These are phyloP conservation scores for Pythium insidiosum DNA, from an alignment of 352 stramenopile genomes.

Conservation along the genomic window DNA sequence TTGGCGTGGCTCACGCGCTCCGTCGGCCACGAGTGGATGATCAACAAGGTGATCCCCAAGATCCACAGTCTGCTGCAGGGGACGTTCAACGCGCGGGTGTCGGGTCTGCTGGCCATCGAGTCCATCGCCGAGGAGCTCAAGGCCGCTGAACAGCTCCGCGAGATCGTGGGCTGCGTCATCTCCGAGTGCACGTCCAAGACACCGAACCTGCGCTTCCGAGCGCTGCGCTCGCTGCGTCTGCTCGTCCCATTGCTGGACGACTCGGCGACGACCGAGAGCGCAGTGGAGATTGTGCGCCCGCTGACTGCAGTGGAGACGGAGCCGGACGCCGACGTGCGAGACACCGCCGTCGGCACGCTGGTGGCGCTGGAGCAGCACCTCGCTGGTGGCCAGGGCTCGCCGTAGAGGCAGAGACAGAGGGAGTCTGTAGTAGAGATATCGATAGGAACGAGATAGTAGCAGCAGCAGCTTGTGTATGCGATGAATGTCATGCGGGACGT, in stretches of 20 bases:
- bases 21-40: slow-evolving; percentile 72
- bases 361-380: slow-evolving; percentile 33
- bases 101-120: slow-evolving; percentile 61
- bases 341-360: slow-evolving; percentile 52
- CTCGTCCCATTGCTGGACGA: slow-evolving; percentile 69
- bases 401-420: no score
- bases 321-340: slow-evolving; percentile 61
- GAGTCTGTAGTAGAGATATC: no score
- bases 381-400: no score
- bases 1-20: slow-evolving; percentile 56
- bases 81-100: slow-evolving; percentile 69
- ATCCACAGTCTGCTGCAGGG: slow-evolving; percentile 56
- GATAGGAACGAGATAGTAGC: no score
- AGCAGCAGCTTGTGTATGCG: no score
- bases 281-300: slow-evolving; percentile 71
- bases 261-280: slow-evolving; percentile 45
- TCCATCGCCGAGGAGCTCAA: slow-evolving; percentile 50
- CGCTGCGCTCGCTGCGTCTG: slow-evolving; percentile 55
- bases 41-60: slow-evolving; percentile 52
- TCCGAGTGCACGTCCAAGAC: slow-evolving; percentile 76
- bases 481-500: no score
- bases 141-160: slow-evolving; percentile 55
- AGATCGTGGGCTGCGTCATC: slow-evolving; percentile 55
- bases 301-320: slow-evolving; percentile 53
- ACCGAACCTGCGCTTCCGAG: slow-evolving; percentile 73